Base-by-base conservation (phyloP, 169 alveolate species). In the Plasmodium chabaudi region DNA sequence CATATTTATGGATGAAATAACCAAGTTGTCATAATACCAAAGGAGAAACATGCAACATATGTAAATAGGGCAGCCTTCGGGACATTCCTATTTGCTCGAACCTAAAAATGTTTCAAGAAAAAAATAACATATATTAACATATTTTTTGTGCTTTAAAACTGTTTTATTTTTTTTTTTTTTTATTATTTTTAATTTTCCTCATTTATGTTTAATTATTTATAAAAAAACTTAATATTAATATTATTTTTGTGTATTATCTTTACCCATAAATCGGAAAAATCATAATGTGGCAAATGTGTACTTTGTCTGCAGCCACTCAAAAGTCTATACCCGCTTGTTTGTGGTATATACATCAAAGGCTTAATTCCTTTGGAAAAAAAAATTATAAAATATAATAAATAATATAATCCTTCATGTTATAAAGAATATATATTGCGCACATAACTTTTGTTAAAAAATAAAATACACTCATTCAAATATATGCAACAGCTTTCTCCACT, bases 311-410 rank as follows among this genome's bases (percentile, higher is more conserved):
- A 95, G 15, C 97, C 97, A 59, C 96, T 91, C 72, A 95, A 60
- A 65, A 95, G 87, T 93, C 88, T 92, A 65, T 86, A 75, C 21
- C 96, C 96, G 55, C 88, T 90, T 56, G 87, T 65, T 65, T 90
- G 93, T 0, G 97, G 96, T 12, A 93, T 93, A 89, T 94, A 94
- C 96, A 94, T 93, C 21, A 94, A 59, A 6, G 97, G 97, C 47
- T 94, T 94, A 88, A 91, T 92, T 47, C 89, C 96, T 93, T 68
- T 34, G 56, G 17, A 56, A 60, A 87, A 71, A 25, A 34, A 47
- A 75, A 25, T 23, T 47, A 12, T 23, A 4, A 9, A 5, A 57
- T 42, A 51, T 60, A 15, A 19, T 69, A 51, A n/a, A 9, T 5
- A 25, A 1, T 57, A 23, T 57, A 51, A 12, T 19, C 1, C n/a